These are phyloP conservation scores for Aspergillus amoenus DNA, from an alignment of 2,329 filamentous ascomycete species.

Conservation along the genomic window DNA sequence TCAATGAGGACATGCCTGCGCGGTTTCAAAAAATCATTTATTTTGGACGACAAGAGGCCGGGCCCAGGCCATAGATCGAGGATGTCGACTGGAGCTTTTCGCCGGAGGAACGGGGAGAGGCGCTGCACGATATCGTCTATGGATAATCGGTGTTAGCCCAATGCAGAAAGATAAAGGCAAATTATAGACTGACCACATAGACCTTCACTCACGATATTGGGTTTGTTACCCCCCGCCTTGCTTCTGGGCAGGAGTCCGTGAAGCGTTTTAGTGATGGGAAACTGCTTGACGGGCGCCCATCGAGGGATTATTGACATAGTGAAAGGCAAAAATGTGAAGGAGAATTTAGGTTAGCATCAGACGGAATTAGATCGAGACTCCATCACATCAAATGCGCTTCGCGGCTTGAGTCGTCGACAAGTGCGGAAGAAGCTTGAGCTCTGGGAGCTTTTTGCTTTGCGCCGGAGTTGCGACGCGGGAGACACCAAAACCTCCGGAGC, in stretches of 20 bases:
- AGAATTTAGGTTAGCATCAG: background rate
- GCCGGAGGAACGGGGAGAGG: conserved; percentile 65
- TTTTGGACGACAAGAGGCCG: conserved; percentile 74
- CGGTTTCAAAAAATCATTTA: conserved; percentile 74
- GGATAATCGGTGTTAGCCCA: conserved; percentile 2
- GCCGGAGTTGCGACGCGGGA: conserved; percentile 1
- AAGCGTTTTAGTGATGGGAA: conserved; percentile 24
- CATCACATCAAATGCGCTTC: background rate
- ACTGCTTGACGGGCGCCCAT: conserved; percentile 22
- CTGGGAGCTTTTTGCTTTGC: background rate
- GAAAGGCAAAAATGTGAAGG: background rate
- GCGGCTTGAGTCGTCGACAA: background rate
- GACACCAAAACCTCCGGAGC: background rate
- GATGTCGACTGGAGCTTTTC: conserved; percentile 76
- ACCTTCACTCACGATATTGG: conserved; percentile 31
- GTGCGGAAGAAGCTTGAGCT: background rate
- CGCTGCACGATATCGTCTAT: conserved; percentile 68
- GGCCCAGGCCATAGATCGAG: conserved; percentile 82
- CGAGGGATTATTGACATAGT: conserved; percentile 7
- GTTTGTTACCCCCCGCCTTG: conserved; percentile 7
- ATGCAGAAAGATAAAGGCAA: background rate
- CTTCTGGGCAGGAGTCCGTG: conserved; percentile 4
- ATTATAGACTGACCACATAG: conserved; percentile 32
- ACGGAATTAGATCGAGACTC: background rate
- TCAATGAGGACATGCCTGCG: conserved; percentile 83